Evolutionary conservation across 1,284 basidiomycete species (phyloP), one percentile per base, ranked within the genome.

Genomic region (Ganoderma leucocontextum): DNA sequence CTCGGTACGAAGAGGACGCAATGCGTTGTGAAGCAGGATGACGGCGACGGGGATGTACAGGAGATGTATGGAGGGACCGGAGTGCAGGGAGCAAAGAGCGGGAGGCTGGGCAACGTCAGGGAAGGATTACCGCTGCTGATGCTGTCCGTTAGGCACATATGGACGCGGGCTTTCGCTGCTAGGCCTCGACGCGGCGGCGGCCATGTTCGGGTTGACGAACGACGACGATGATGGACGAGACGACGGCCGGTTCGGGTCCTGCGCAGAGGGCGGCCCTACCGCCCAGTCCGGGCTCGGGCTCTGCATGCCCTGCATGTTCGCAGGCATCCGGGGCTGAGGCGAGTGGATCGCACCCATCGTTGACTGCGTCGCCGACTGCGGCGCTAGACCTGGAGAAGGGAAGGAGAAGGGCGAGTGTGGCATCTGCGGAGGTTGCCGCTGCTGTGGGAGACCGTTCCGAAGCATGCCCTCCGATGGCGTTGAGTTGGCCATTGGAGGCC

Each of bases 211-310:
- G 63, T 84, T 85, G 64, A 84, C 80, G 73, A 85, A 90, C 39
- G 91, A 91, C 47, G 83, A 80, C 29, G 47, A 49, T 22, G 47
- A 22, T 22, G 91, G 89, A 62, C 90, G 83, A 67, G 84, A 80
- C 13, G 86, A 78, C 47, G 83, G 79, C 65, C 82, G 80, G 69
- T 80, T 82, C 49, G 82, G 80, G 60, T 76, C 75, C 68, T 72
- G 74, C 64, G 77, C 72, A 63, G 82, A 82, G 61, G 78, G 79
- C 41, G 85, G 79, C 55, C 85, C 84, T 39, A 82, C 77, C 53
- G 78, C 72, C 87, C 88, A 90, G 38, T 90, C 87, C 49, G 83
- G 82, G 67, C 82, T 80, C 78, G 84, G 73, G 75, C 82, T 69
- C 77, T 84, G 80, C 36, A 75, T 84, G 67, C 77, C 76, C 67